These are phyloP conservation scores for Tulasnella sp. DNA, from an alignment of 768 basidiomycete genomes.

Conservation along the genomic window DNA sequence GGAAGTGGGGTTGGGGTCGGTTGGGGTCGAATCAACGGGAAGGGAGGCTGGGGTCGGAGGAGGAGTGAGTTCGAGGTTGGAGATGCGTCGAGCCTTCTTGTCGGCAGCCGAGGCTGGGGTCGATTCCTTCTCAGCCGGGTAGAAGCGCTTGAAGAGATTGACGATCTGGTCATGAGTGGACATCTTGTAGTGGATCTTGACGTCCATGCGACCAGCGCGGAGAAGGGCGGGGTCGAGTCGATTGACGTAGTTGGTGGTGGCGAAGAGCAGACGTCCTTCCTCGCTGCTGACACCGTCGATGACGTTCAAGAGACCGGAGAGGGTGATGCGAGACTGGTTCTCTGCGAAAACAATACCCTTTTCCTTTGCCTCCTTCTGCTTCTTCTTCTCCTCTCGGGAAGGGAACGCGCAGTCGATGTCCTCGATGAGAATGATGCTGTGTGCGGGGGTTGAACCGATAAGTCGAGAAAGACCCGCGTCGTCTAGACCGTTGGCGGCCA, in stretches of 20 bases:
- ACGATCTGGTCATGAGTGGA: conserved; percentile 37
- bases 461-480: conserved; percentile 38
- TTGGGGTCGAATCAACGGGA: background rate
- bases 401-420: conserved; percentile 53
- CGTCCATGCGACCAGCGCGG: conserved; percentile 47
- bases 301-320: conserved; percentile 46
- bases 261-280: conserved; percentile 50
- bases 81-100: conserved; percentile 3
- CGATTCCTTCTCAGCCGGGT: conserved; percentile 24
- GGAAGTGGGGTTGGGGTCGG: background rate
- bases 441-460: conserved; percentile 37
- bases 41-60: background rate
- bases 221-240: conserved; percentile 44
- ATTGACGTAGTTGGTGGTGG: conserved; percentile 47
- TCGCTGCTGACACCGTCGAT: conserved; percentile 49
- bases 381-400: conserved; percentile 33
- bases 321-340: conserved; percentile 32
- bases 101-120: background rate
- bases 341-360: conserved; percentile 14
- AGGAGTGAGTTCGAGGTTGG: background rate
- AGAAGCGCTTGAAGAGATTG: conserved; percentile 42
- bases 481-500: conserved; percentile 40
- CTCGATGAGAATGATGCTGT: conserved; percentile 45
- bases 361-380: conserved; percentile 12
- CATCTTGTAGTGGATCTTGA: conserved; percentile 39